Evolutionary conservation across 495 filamentous ascomycete genomes (phyloP), one percentile per base, ranked within the genome.

Genomic region (Hypoxylon crocopeplum): DNA sequence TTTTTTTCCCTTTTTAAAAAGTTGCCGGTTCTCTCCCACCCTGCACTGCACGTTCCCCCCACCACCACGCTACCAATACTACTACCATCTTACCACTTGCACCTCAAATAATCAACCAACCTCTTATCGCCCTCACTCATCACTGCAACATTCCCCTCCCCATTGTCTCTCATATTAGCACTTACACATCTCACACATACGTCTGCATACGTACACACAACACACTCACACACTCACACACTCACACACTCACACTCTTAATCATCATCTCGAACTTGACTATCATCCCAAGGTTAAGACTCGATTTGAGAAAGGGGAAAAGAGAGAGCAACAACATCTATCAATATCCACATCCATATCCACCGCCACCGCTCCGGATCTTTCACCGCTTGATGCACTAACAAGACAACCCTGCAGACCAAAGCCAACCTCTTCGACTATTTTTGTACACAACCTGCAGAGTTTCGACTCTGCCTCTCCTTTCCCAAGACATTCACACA

Each of bases 61-160:
- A 73, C 74, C 50, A 77, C 79, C 61, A 74, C 72, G 66, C 66
- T 70, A 65, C 52, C 53, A 76, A 73, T 62, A 56, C 29, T 25
- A 52, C 58, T 30, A 57, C 48, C 52, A 44, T 59, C 64, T 65
- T 65, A 65, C 62, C 57, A 66, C 50, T 53, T 62, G 53, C 57
- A 60, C 62, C 46, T 56, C 56, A 34, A 62, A 52, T n/a, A 32
- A 19, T 21, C 49, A 56, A 49, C 62, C 55, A 53, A 61, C 66
- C 63, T 66, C 69, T 62, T 66, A 63, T 52, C 55, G 46, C 37
- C 53, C 47, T 34, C 56, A 42, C 56, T 44, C 47, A 61, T 62
- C 38, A 66, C 48, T 61, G 62, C 62, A 61, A 61, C 62, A 62
- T 62, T 66, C 50, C 54, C 59, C 51, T 57, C 59, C 49, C 62